Conservation (phyloP, 257 asterid species). For the Fraxinus excelsior region DNA sequence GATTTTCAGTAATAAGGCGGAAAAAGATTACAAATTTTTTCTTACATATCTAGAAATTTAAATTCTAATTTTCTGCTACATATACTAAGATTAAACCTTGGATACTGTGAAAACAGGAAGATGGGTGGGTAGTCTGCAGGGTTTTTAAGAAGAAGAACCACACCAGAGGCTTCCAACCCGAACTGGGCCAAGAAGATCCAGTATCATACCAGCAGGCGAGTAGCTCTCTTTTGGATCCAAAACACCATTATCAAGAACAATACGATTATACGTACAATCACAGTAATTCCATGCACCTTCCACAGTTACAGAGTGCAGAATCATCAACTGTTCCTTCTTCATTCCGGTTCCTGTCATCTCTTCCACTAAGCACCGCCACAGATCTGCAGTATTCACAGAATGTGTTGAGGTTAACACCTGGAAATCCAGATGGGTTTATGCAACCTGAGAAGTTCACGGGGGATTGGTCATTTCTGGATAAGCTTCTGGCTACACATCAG, state of each 20-base stretch:
- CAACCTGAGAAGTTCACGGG: slow-evolving; percentile 47
- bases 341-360: slow-evolving; percentile 38
- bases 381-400: slow-evolving; percentile 42
- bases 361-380: slow-evolving; percentile 27
- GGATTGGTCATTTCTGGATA: slow-evolving; percentile 78
- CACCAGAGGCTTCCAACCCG: slow-evolving; percentile 52
- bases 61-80: background rate
- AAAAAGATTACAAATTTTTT: background rate
- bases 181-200: slow-evolving; percentile 39
- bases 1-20: background rate
- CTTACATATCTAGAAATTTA: too few species aligned
- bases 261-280: slow-evolving; percentile 27
- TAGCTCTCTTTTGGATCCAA: slow-evolving; percentile 31
- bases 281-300: slow-evolving; percentile 51
- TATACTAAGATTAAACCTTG: background rate
- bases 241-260: slow-evolving; percentile 33
- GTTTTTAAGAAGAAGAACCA: slow-evolving; percentile 77
- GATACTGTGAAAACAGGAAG: slow-evolving; percentile 46
- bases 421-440: slow-evolving; percentile 24
- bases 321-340: slow-evolving; percentile 28
- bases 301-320: slow-evolving; percentile 58
- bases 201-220: slow-evolving; percentile 13
- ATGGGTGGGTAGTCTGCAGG: slow-evolving; percentile 89
- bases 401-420: slow-evolving; percentile 49
- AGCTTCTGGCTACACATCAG: slow-evolving; percentile 62